Evolutionary conservation across 352 stramenopile species (phyloP).

Genomic region (Phytopythium cucurbitacearum): DNA sequence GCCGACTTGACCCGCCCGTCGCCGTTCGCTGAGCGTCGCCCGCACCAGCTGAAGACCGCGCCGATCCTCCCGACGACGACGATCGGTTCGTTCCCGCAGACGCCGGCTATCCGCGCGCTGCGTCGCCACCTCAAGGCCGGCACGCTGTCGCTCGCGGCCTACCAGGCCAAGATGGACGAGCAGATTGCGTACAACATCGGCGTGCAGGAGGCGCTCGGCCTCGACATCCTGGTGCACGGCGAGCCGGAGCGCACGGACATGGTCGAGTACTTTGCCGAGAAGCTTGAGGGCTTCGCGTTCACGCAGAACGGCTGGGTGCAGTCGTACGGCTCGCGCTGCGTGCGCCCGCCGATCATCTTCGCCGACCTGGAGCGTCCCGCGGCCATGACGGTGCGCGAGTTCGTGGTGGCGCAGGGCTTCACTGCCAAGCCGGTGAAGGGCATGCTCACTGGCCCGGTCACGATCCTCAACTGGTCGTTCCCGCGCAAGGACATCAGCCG

Average conservation of each 20-base stretch:
- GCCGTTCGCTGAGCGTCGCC: constrained; percentile 73
- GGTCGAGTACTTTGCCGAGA: constrained; percentile 94
- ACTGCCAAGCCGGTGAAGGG: constrained; percentile 90
- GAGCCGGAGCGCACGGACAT: constrained; percentile 93
- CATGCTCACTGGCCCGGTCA: constrained; percentile 93
- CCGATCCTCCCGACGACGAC: constrained; percentile 90
- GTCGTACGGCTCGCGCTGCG: constrained; percentile 91
- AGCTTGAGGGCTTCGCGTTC: constrained; percentile 91
- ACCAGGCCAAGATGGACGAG: constrained; percentile 86
- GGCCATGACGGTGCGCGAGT: constrained; percentile 91
- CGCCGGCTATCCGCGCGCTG: constrained; percentile 77
- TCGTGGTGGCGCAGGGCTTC: constrained; percentile 88
- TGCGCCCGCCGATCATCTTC: constrained; percentile 91
- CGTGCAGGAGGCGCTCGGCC: constrained; percentile 87
- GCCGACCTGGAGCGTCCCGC: constrained; percentile 77
- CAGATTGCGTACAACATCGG: constrained; percentile 91
- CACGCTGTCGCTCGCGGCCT: constrained; percentile 69
- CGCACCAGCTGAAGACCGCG: constrained; percentile 56
- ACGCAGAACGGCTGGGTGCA: constrained; percentile 93
- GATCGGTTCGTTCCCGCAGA: constrained; percentile 95
- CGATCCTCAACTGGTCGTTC: constrained; percentile 96
- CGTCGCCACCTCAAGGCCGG: constrained; percentile 79
- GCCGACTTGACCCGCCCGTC: constrained; percentile 81
- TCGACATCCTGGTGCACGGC: constrained; percentile 93
- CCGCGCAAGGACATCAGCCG: constrained; percentile 87